Conservation (phyloP, 495 filamentous ascomycete genomes). For the Tuber magnatum region DNA sequence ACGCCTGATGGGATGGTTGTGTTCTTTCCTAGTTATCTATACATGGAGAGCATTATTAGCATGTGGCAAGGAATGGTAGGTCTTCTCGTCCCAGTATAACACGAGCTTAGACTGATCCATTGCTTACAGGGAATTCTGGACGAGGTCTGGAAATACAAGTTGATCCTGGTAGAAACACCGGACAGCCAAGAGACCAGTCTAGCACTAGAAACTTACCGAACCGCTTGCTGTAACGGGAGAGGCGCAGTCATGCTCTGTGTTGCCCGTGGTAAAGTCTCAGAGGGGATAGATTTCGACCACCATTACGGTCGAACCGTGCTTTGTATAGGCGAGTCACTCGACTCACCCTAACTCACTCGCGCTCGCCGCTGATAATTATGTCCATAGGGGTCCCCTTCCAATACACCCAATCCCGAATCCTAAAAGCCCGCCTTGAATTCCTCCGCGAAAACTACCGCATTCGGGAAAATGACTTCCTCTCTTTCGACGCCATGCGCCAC, state of each 20-base stretch:
- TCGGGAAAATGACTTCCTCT: conserved; percentile 93
- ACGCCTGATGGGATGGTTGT: conserved; percentile 97
- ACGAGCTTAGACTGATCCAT: conserved; percentile 1
- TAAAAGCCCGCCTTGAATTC: conserved; percentile 94
- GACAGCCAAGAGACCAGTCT: conserved; percentile 95
- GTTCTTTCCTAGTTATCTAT: conserved; percentile 97
- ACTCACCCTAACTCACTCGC: background rate
- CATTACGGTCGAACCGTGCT: conserved; percentile 96
- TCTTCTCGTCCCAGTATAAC: background rate
- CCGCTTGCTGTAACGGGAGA: conserved; percentile 91
- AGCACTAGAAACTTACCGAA: conserved; percentile 92
- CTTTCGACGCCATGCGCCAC: conserved; percentile 98
- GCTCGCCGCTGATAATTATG: conserved; percentile 3
- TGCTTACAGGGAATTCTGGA: conserved; percentile 64
- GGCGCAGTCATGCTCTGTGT: conserved; percentile 91
- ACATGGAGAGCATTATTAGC: conserved; percentile 97
- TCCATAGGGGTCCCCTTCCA: conserved; percentile 76
- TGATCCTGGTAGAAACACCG: conserved; percentile 95
- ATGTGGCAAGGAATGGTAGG: conserved; percentile 94
- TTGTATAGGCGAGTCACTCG: conserved; percentile 57
- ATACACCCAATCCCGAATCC: conserved; percentile 94
- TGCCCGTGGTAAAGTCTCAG: conserved; percentile 91
- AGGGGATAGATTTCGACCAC: conserved; percentile 99
- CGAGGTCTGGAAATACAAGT: conserved; percentile 98
- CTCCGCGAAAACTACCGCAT: conserved; percentile 95